These are phyloP conservation scores for Kwoniella heveanensis DNA, from an alignment of 768 basidiomycete species.

Conservation along the genomic window DNA sequence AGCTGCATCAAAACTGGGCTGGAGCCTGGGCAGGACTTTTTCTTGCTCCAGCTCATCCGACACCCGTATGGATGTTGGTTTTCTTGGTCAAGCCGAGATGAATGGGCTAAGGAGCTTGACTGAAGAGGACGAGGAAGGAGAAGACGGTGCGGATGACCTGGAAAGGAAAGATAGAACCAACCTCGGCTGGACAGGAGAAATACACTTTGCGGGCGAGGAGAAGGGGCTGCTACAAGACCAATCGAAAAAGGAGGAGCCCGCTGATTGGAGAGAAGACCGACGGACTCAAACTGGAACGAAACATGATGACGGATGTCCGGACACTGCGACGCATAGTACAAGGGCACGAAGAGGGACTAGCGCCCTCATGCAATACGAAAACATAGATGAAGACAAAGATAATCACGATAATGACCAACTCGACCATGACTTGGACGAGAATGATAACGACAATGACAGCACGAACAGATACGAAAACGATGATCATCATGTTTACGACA, in stretches of 20 bases:
- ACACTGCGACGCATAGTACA: no score
- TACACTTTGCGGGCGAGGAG: not conserved
- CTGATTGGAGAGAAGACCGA: no score
- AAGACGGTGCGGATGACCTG: not conserved
- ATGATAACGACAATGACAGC: not conserved
- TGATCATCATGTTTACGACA: not conserved
- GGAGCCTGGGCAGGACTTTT: not conserved
- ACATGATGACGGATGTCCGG: no score
- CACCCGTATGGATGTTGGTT: not conserved
- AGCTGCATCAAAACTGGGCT: conserved; percentile 3
- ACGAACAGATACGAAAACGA: not conserved
- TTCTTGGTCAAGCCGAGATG: not conserved
- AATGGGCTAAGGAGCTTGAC: not conserved
- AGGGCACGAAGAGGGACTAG: no score
- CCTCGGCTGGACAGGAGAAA: not conserved
- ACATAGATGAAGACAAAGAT: not conserved
- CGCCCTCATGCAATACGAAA: not conserved
- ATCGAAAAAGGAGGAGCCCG: no score
- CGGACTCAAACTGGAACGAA: no score
- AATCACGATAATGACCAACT: not conserved
- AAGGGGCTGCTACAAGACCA: no score
- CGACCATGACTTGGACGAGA: not conserved
- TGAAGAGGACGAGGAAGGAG: conserved; percentile 10
- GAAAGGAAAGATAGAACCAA: not conserved
- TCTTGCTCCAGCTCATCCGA: not conserved